Conservation (phyloP, 305 asterid genomes). For the Stenogyne calaminthoides region DNA sequence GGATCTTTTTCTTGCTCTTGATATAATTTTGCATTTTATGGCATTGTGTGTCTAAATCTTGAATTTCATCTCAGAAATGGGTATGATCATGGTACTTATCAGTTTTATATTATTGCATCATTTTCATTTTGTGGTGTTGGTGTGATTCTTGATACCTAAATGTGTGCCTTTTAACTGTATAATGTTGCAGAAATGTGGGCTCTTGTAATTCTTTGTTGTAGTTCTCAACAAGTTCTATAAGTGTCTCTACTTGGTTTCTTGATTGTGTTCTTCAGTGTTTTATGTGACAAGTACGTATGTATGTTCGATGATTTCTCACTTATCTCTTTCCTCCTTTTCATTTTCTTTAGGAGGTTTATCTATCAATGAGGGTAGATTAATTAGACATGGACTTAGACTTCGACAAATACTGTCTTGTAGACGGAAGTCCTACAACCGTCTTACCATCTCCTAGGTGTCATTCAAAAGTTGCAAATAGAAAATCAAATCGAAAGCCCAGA, state of each 20-base stretch:
- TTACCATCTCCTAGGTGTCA: slow-evolving; percentile 55
- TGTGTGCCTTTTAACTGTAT: background rate
- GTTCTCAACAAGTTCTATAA: background rate
- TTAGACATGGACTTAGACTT: slow-evolving; percentile 79
- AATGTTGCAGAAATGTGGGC: background rate
- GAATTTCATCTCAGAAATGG: slow-evolving; percentile 39
- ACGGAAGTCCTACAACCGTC: slow-evolving; percentile 89
- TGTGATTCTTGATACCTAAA: slow-evolving; percentile 35
- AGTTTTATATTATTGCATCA: background rate
- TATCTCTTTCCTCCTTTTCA: slow-evolving; percentile 22
- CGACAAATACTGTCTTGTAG: slow-evolving; percentile 79
- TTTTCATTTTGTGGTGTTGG: slow-evolving; percentile 24
- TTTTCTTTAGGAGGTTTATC: slow-evolving; percentile 42
- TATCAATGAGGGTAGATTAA: slow-evolving; percentile 46
- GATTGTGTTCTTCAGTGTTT: no score
- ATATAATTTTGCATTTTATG: slow-evolving; percentile 35
- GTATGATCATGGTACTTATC: slow-evolving; percentile 35
- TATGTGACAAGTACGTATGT: background rate
- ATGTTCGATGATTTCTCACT: background rate
- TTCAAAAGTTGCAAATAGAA: slow-evolving; percentile 49
- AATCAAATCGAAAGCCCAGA: slow-evolving; percentile 41
- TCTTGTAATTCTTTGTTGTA: slow-evolving; percentile 11
- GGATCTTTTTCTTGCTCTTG: slow-evolving; percentile 15
- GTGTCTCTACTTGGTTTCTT: no score
- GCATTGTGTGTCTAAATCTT: slow-evolving; percentile 40